phyloP scores from a whole-genome alignment of 257 asterid genomes.

The Fraxinus cuspidata region DNA sequence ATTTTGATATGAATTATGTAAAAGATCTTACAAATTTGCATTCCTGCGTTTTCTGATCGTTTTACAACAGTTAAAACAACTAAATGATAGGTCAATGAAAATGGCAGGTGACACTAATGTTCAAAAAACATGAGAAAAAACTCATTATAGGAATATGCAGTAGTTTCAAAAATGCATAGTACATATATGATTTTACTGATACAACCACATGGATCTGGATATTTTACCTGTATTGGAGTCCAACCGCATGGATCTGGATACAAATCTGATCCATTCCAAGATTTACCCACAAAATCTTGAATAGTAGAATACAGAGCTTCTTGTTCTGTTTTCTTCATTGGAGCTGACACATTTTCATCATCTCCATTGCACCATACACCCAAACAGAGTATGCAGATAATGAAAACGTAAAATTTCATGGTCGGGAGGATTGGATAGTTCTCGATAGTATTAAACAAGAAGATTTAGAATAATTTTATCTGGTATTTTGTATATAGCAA shows the following conservation, averaged over 20 bases:
- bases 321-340: constrained; percentile 71
- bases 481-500: no score
- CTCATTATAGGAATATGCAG: neutral
- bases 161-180: neutral
- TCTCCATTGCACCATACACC: constrained; percentile 56
- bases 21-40: no score
- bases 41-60: no score
- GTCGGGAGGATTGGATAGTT: neutral
- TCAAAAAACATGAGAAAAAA: neutral
- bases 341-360: constrained; percentile 50
- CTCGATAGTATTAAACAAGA: no score
- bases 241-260: constrained; percentile 99
- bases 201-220: constrained; percentile 98
- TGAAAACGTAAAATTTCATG: constrained; percentile 44
- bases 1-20: no score
- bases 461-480: no score
- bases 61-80: neutral
- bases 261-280: constrained; percentile 99
- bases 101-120: neutral
- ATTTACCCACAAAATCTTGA: constrained; percentile 85
- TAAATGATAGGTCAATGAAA: neutral
- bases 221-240: constrained; percentile 86
- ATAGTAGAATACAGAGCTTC: constrained; percentile 69
- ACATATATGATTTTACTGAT: neutral
- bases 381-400: constrained; percentile 30